A percentile compares a stretch with the other conserved stretches of the same genome.
Conservation (phyloP, 768 basidiomycete genomes). For the Mycena haematopus region DNA sequence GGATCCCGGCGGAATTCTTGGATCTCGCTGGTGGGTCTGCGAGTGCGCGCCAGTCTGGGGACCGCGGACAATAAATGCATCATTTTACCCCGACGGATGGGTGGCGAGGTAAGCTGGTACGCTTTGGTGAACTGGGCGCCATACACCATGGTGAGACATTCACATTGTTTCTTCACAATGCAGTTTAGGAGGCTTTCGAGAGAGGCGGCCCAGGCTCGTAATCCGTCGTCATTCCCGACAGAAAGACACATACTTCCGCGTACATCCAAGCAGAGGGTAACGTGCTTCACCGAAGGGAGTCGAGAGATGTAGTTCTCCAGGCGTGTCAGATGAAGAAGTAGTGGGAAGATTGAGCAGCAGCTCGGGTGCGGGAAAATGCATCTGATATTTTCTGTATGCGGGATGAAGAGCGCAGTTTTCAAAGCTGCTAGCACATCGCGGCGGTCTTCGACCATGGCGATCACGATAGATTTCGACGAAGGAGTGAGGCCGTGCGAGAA, state of each 20-base stretch:
- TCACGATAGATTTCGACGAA: background rate
- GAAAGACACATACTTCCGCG: background rate
- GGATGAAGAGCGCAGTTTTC: background rate
- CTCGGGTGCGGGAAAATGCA: constrained; percentile 13
- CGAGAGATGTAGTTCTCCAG: background rate
- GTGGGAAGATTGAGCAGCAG: constrained; percentile 1
- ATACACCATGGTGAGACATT: background rate
- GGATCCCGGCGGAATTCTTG: background rate
- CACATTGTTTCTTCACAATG: background rate
- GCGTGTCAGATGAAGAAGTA: background rate
- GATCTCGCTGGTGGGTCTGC: background rate
- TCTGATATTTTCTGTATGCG: background rate
- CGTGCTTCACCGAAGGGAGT: background rate
- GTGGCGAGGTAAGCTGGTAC: background rate
- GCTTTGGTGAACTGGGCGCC: constrained; percentile 4
- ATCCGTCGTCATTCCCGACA: background rate
- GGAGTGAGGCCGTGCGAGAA: background rate
- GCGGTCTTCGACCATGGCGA: background rate
- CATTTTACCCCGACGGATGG: background rate
- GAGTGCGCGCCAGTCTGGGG: background rate
- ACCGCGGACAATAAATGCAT: background rate
- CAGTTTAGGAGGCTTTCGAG: background rate
- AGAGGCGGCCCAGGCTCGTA: background rate
- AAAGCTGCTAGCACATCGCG: background rate
- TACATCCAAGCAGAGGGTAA: background rate